phyloP scores from a whole-genome alignment of 169 alveolate species.

The Plasmodium berghei region DNA sequence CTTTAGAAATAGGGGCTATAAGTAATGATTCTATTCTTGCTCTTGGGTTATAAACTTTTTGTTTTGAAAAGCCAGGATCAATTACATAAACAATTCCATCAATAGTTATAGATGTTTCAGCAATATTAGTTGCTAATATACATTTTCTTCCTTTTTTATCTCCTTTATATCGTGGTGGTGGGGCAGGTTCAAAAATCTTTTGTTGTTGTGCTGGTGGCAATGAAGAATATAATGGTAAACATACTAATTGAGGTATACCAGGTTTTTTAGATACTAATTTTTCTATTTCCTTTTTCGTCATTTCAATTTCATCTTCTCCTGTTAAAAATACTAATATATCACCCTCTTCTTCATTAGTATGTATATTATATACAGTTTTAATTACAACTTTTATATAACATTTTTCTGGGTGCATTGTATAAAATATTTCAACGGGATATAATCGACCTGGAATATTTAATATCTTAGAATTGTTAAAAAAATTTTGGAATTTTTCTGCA shows the following conservation, averaged over 20 bases:
- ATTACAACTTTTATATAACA: conserved; percentile 95
- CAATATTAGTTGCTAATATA: conserved; percentile 98
- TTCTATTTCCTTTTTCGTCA: conserved; percentile 81
- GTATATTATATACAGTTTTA: conserved; percentile 93
- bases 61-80: conserved; percentile 99
- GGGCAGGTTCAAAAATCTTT: conserved; percentile 97
- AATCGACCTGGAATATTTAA: conserved; percentile 98
- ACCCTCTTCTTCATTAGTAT: conserved; percentile 93
- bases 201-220: conserved; percentile 97
- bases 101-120: conserved; percentile 99
- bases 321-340: conserved; percentile 95
- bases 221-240: conserved; percentile 96
- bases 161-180: conserved; percentile 93
- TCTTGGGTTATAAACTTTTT: conserved; percentile 99
- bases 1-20: conserved; percentile 97
- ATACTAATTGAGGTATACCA: conserved; percentile 67
- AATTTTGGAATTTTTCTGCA: conserved; percentile 95
- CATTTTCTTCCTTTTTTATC: conserved; percentile 94
- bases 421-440: conserved; percentile 97
- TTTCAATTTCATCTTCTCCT: conserved; percentile 95
- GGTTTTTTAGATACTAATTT: conserved; percentile 32
- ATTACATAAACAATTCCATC: conserved; percentile 99
- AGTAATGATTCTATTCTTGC: conserved; percentile 97
- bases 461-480: conserved; percentile 96
- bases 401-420: conserved; percentile 95